phyloP scores from a whole-genome alignment of 108 stramenopile species.

The Parietichytrium sp. region DNA sequence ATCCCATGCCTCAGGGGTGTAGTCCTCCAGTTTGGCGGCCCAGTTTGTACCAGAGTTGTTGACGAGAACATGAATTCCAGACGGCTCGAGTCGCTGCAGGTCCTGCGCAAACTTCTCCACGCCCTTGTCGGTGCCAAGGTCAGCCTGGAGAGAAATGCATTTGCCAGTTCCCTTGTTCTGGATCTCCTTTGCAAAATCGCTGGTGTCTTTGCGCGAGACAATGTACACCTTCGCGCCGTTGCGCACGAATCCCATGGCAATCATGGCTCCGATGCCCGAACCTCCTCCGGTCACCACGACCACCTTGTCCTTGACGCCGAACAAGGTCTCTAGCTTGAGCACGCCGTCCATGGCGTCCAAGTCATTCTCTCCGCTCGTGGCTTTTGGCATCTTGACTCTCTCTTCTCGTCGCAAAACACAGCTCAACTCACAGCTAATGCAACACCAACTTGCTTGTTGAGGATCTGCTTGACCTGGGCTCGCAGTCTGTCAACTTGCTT shows the following conservation, averaged over 20 bases:
- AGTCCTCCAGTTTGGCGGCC: constrained; percentile 58
- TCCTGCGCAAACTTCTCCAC: not conserved
- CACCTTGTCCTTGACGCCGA: constrained; percentile 69
- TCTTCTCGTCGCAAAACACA: too few species aligned
- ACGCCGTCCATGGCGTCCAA: not conserved
- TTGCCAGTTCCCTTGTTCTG: not conserved
- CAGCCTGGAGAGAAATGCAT: not conserved
- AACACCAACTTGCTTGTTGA: too few species aligned
- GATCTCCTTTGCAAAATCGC: not conserved
- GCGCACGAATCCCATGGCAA: constrained; percentile 71
- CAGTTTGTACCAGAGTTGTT: constrained; percentile 75
- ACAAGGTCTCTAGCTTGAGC: constrained; percentile 47
- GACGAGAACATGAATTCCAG: not conserved
- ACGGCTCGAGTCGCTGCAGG: not conserved
- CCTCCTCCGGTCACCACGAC: constrained; percentile 87
- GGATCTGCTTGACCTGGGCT: too few species aligned
- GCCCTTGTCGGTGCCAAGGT: not conserved
- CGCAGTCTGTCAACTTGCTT: too few species aligned
- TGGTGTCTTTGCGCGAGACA: constrained; percentile 70
- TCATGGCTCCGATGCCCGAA: constrained; percentile 83
- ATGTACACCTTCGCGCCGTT: constrained; percentile 80
- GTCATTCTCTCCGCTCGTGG: not conserved
- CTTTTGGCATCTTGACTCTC: not conserved
- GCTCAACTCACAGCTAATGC: too few species aligned
- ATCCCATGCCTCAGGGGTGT: constrained; percentile 61